These are phyloP conservation scores for Phellinidium pouzarii DNA, from an alignment of 1,284 basidiomycete genomes.

Conservation along the genomic window DNA sequence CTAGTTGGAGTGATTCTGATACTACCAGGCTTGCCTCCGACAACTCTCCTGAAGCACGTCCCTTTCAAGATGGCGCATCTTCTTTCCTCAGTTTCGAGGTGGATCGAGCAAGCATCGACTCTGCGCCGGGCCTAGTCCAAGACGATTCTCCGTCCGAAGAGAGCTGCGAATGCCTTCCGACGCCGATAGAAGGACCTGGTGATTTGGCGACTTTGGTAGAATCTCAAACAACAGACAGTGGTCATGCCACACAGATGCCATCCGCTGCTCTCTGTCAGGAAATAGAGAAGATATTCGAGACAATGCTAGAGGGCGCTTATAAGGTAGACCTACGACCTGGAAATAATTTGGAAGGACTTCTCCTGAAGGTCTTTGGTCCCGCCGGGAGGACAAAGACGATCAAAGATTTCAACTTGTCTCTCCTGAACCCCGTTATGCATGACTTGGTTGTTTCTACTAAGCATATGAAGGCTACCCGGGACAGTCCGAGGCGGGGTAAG, in stretches of 20 bases:
- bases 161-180: constrained; percentile 12
- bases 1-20: constrained; percentile 12
- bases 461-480: neutral
- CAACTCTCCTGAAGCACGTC: constrained; percentile 20
- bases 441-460: constrained; percentile 8
- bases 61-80: neutral
- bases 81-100: constrained; percentile 16
- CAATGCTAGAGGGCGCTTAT: constrained; percentile 44
- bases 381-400: constrained; percentile 25
- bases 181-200: constrained; percentile 1
- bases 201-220: constrained; percentile 3
- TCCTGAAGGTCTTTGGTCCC: constrained; percentile 46
- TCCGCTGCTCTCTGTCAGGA: constrained; percentile 27
- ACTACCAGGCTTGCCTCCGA: neutral
- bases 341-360: constrained; percentile 34
- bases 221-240: neutral
- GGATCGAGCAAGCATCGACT: constrained; percentile 8
- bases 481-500: constrained; percentile 7
- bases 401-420: constrained; percentile 14
- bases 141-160: constrained; percentile 16
- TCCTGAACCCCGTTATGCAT: constrained; percentile 8
- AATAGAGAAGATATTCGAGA: constrained; percentile 45
- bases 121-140: constrained; percentile 10
- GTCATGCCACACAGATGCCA: neutral
- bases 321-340: constrained; percentile 43